Evolutionary conservation across 805 yeast genomes (phyloP).

Genomic region (Wickerhamomyces chaumierensis): DNA sequence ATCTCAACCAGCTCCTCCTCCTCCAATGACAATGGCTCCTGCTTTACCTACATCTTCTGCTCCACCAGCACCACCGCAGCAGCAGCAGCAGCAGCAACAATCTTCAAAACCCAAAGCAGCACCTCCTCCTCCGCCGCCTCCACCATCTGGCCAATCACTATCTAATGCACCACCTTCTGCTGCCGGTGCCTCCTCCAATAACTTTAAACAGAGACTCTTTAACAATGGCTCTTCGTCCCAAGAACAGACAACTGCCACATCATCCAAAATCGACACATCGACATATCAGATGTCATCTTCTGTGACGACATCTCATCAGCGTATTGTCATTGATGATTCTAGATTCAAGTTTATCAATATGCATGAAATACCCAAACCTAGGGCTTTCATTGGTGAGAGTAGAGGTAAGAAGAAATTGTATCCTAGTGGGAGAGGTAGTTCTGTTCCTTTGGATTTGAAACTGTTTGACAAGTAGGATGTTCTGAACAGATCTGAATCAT

Average conservation of each 20-base stretch:
- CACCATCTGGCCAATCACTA: slow-evolving; percentile 11
- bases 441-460: slow-evolving; percentile 10
- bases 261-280: slow-evolving; percentile 16
- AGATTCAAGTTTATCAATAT: slow-evolving; percentile 31
- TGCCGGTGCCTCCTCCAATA: slow-evolving; percentile 13
- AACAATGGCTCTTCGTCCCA: slow-evolving; percentile 1
- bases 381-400: slow-evolving; percentile 57
- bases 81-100: slow-evolving; percentile 8
- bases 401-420: slow-evolving; percentile 71
- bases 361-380: slow-evolving; percentile 74
- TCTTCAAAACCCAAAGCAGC: slow-evolving; percentile 1
- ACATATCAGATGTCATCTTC: slow-evolving; percentile 17
- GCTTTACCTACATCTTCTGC: slow-evolving; percentile 8
- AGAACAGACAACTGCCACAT: slow-evolving; percentile 9
- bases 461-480: slow-evolving; percentile 2
- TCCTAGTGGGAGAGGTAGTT: slow-evolving; percentile 89
- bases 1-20: slow-evolving; percentile 15
- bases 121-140: slow-evolving; percentile 4
- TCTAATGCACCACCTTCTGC: slow-evolving; percentile 12
- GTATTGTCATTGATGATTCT: slow-evolving; percentile 29
- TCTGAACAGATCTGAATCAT: too few relatives aligned
- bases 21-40: slow-evolving; percentile 16
- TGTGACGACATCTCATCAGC: slow-evolving; percentile 13
- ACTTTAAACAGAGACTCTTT: slow-evolving; percentile 13
- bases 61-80: slow-evolving; percentile 16